Conservation (phyloP, 2,329 filamentous ascomycete species). For the Pseudocercospora fijiensis region DNA sequence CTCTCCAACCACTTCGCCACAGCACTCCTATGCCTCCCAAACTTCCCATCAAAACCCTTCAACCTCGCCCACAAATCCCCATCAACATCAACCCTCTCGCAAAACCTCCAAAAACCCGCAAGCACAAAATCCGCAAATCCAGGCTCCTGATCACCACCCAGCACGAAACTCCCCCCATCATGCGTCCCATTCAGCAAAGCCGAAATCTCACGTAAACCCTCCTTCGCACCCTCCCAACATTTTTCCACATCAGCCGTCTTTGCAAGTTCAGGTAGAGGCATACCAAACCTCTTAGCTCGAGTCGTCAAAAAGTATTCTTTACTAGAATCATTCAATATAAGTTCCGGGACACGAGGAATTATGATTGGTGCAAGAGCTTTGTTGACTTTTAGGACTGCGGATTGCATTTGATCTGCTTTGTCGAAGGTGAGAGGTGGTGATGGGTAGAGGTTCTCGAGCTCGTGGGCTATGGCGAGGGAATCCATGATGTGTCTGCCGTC, state of each 20-base stretch:
- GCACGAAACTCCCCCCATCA: slow-evolving; percentile 57
- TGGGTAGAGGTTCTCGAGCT: slow-evolving; percentile 61
- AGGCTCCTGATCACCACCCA: slow-evolving; percentile 50
- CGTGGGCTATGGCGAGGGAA: slow-evolving; percentile 58
- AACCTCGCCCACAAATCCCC: slow-evolving; percentile 43
- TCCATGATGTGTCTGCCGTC: slow-evolving; percentile 64
- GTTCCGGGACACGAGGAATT: slow-evolving; percentile 51
- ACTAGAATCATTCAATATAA: slow-evolving; percentile 54
- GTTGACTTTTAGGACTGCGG: slow-evolving; percentile 45
- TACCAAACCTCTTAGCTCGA: slow-evolving; percentile 52
- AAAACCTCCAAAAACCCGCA: slow-evolving; percentile 48
- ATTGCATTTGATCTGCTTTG: slow-evolving; percentile 37
- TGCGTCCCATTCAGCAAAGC: slow-evolving; percentile 28
- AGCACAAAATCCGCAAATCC: slow-evolving; percentile 60
- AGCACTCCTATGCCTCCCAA: slow-evolving; percentile 42
- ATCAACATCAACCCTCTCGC: slow-evolving; percentile 33
- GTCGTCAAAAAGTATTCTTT: slow-evolving; percentile 58
- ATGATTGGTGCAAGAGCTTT: slow-evolving; percentile 44
- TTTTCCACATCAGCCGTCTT: slow-evolving; percentile 47
- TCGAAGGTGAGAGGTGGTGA: slow-evolving; percentile 40
- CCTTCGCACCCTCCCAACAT: slow-evolving; percentile 48
- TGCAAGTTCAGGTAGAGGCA: slow-evolving; percentile 52
- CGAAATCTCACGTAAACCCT: slow-evolving; percentile 43
- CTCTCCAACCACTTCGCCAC: slow-evolving; percentile 43
- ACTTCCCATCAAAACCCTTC: slow-evolving; percentile 42